Evolutionary conservation across 1,284 basidiomycete species (phyloP).

Genomic region (Ganoderma boninense): DNA sequence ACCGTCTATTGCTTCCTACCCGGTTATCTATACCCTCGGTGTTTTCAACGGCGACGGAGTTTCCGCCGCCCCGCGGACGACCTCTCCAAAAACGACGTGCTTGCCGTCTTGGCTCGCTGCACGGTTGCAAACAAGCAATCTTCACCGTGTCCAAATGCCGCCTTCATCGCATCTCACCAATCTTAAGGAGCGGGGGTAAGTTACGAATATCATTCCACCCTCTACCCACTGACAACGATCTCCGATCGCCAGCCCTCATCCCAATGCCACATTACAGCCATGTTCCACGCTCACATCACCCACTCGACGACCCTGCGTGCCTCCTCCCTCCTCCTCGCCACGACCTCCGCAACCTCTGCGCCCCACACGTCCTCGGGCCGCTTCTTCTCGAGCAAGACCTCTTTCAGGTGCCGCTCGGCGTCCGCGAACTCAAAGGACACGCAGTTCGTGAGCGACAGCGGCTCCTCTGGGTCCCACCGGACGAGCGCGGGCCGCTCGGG

Average conservation of each 20-base stretch:
- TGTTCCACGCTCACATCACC: constrained; percentile 38
- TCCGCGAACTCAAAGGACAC: constrained; percentile 59
- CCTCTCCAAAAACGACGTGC: too few relatives aligned
- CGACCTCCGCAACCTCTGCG: constrained; percentile 60
- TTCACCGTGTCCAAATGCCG: too few relatives aligned
- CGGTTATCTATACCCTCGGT: too few relatives aligned
- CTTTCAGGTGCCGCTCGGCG: constrained; percentile 71
- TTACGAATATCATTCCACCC: not conserved
- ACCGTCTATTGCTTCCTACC: too few relatives aligned
- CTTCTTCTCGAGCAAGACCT: constrained; percentile 51
- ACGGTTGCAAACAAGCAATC: too few relatives aligned
- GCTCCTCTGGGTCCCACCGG: constrained; percentile 75
- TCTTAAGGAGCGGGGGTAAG: too few relatives aligned
- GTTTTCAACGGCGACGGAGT: too few relatives aligned
- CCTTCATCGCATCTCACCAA: too few relatives aligned
- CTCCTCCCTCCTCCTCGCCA: constrained; percentile 61
- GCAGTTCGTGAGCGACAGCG: constrained; percentile 43
- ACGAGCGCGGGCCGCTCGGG: constrained; percentile 76
- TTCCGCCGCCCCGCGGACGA: too few relatives aligned
- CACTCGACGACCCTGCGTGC: constrained; percentile 56
- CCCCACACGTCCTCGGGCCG: constrained; percentile 72
- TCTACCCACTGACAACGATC: not conserved
- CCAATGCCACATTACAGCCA: not conserved
- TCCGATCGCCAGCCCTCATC: not conserved
- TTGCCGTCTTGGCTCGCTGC: too few relatives aligned